These are phyloP conservation scores for Hippophae rhamnoides DNA, from an alignment of 306 rosid species.

Conservation along the genomic window DNA sequence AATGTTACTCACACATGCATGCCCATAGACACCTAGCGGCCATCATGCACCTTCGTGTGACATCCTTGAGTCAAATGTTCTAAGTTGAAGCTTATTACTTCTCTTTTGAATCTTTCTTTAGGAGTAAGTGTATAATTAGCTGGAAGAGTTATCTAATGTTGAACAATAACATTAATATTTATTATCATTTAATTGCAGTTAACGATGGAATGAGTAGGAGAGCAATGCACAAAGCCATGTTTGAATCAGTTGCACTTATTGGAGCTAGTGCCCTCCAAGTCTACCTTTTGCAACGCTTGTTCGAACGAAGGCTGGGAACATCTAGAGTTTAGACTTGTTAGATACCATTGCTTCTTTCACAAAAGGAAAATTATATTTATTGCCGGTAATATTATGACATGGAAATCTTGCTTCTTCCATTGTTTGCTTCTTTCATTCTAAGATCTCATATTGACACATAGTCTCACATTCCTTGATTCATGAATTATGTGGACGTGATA, in stretches of 20 bases:
- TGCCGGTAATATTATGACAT: slow-evolving; percentile 15
- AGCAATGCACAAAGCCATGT: slow-evolving; percentile 67
- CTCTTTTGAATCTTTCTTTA: background rate
- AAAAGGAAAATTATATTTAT: background rate
- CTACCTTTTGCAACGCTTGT: slow-evolving; percentile 63
- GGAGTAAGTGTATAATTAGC: background rate
- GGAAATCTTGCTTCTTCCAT: background rate
- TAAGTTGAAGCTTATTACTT: background rate
- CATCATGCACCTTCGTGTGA: too few species aligned
- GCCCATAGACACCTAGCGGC: too few species aligned
- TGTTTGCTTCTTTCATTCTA: background rate
- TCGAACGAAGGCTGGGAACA: slow-evolving; percentile 66
- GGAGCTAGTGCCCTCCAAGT: slow-evolving; percentile 81
- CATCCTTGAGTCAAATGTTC: background rate
- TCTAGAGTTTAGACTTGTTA: slow-evolving; percentile 52
- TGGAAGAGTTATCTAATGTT: background rate
- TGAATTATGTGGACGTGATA: too few species aligned
- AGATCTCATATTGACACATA: background rate
- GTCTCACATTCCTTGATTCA: too few species aligned
- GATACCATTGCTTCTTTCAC: background rate
- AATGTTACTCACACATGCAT: background rate
- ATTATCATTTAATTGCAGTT: slow-evolving; percentile 38
- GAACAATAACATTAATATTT: background rate
- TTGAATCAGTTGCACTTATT: slow-evolving; percentile 64
- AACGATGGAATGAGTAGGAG: slow-evolving; percentile 80